Evolutionary conservation across 2,329 filamentous ascomycete species (phyloP), one percentile per base, ranked within the genome.

Genomic region (Penicillium sp.): DNA sequence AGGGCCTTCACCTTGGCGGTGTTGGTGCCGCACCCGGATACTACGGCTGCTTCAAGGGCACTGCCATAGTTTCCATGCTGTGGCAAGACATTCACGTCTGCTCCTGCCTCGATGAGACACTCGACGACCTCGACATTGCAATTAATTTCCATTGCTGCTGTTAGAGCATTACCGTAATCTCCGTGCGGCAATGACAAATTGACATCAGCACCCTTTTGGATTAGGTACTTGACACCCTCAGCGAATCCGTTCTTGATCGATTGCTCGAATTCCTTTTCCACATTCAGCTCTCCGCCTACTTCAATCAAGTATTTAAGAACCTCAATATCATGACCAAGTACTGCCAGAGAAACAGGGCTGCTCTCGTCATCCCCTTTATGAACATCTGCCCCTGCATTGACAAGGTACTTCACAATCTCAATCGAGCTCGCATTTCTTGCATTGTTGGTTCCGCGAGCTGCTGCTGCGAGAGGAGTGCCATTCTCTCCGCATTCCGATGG

Each of bases 321-420:
- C 24, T 40, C 3, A 8, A 40, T 10, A 6, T 40, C 24, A n/a
- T 28, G 22, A 12, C 4, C 24, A 3, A 10, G 8, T 22, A 40
- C 22, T 4, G 38, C 38, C 21, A 39, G 35, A 8, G 10, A 15
- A 13, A 39, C 35, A 19, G 21, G 35, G 38, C 15, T 13, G 10
- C 15, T 28, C 6, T 10, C 22, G 0, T n/a, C 13, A 26, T 40
- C 13, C 21, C 22, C 38, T 26, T 26, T 15, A 22, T 52, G 45
- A 2, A 50, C 43, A 33, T 56, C 43, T 7, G 54, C 52, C 1
- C 43, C 43, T 6, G 43, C 43, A 28, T 52, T 37, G 6, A 56
- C 40, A 4, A 56, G 48, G 32, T 40, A 45, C 28, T 46, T 50
- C 15, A 56, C 45, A 6, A 37, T 12, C 1, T 51, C 51, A 15